Evolutionary conservation across 2,329 filamentous ascomycete genomes (phyloP), one percentile per base, ranked within the genome.

Genomic region (Penicillium sp.): DNA sequence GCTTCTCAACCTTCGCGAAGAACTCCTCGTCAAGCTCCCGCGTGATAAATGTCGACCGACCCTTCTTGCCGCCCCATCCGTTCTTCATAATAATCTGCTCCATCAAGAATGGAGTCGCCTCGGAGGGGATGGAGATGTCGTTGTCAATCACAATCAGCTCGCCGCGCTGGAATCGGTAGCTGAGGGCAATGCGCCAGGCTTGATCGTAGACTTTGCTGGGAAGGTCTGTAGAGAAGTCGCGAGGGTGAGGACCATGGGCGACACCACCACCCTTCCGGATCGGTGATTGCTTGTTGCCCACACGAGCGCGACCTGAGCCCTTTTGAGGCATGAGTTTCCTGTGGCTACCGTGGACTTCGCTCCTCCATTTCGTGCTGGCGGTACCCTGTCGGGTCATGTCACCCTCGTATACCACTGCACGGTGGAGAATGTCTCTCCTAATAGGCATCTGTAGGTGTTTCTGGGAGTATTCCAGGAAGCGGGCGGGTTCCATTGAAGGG

Each of bases 141-240:
- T 88, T 84, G 59, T 91, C 83, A 57, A 93, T 83, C 28, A 98
- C 80, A 51, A 96, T 74, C 57, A 98, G 72, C 72, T 97, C 87
- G 33, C 90, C 93, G 52, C 83, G 81, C 51, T 84, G 77, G 70
- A 93, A 97, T 45, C 93, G 82, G 73, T 95, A 94, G 60, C 86
- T 93, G 51, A 98, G 77, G 8, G 93, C 93, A 29, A 86, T 97
- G 62, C 93, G 81, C 87, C 88, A 97, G 7, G 93, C 93, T 56
- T 94, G 77, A 68, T 97, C 90, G 72, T 98, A 98, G 33, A 95
- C 80, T 73, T 97, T 97, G 62, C 78, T 78, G 56, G 85, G 89
- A 39, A 98, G 75, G 11, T 78, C 78, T 15, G 90, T 94, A 45
- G 80, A 80, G 62, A 98, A 98, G 70, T 97, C 88, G 63, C 93